Base-by-base conservation (phyloP, 345 rosid genomes). In the Barbarea vulgaris region DNA sequence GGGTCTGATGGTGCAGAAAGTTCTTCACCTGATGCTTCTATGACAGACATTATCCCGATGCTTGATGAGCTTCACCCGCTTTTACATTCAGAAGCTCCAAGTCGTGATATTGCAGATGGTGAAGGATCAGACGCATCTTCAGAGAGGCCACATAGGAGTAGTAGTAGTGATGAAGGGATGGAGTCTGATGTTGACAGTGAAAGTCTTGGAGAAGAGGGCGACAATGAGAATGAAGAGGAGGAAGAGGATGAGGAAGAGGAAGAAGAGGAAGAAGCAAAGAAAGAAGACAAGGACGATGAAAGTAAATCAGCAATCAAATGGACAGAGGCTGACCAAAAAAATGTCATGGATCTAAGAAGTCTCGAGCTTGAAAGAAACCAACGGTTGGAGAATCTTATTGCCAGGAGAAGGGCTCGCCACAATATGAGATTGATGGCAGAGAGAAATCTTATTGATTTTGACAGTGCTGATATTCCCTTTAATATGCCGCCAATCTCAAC, bases 11-110 rank as follows among this genome's bases (percentile, higher is more conserved):
- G 87, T 65, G 93, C 87, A 3, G 97, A 87, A 84, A 92, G 96
- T 77, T 95, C 97, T 39, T 92, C 97, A 1, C 97, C 94, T 15
- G 93, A 93, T 85, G 95, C 98, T 21, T 94, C 97, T 42, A 88
- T 94, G 91, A 88, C 89, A 11, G 98, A 94, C 76, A 89, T 91
- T 48, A 79, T 87, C 65, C 96, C 91, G 1, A 85, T 94, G 88
- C 95, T 94, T 53, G 92, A 94, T 71, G 96, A 92, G 85, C 93
- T 92, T 55, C 93, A 88, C 70, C 96, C 96, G 4, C 96, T 91
- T 80, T 80, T 94, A 74, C 86, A 77, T 46, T 74, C 75, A 10
- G 88, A 80, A 62, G 79, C 73, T 56, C 80, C 84, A 18, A 83
- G 22, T 25, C 90, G 66, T 30, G 79, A 79, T 61, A 68, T 64